Percentiles rank a stretch among this genome's conserved stretches.
phyloP scores from a whole-genome alignment of 768 basidiomycete genomes.

The Cubamyces lactineus region DNA sequence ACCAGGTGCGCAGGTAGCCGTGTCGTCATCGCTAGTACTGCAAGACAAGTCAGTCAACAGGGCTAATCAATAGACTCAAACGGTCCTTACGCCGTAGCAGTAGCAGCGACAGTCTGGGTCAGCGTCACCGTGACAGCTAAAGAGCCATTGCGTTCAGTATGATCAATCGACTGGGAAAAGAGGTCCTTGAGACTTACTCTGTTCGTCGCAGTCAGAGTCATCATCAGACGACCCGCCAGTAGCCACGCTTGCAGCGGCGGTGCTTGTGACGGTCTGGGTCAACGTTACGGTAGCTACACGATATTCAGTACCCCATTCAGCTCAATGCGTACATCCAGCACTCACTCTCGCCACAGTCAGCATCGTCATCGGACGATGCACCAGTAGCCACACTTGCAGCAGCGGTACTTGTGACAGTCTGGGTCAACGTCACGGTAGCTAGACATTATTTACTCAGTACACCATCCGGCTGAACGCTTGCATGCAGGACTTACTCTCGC shows the following conservation, averaged over 20 bases:
- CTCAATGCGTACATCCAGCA: background rate
- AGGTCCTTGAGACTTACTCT: background rate
- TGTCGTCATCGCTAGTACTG: background rate
- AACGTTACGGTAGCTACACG: too few species aligned
- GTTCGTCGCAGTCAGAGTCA: slow-evolving; percentile 15
- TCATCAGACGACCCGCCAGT: slow-evolving; percentile 14
- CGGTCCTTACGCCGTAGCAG: slow-evolving; percentile 16
- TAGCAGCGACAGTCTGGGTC: slow-evolving; percentile 20
- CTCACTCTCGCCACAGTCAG: background rate
- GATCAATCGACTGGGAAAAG: background rate
- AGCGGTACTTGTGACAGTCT: too few species aligned
- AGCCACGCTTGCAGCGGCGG: slow-evolving; percentile 20
- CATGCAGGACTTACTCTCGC: background rate
- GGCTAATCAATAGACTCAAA: background rate
- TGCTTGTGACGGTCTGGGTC: too few species aligned
- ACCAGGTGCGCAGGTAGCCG: slow-evolving; percentile 19
- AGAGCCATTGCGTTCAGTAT: slow-evolving; percentile 1
- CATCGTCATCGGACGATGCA: slow-evolving; percentile 6
- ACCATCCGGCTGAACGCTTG: background rate
- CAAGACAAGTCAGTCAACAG: background rate
- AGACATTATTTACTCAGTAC: too few species aligned
- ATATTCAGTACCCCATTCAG: background rate
- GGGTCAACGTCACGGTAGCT: too few species aligned
- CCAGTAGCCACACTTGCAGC: slow-evolving; percentile 25
- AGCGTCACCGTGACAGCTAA: slow-evolving; percentile 31